Percentiles rank a stretch among this genome's conserved stretches.
phyloP scores from a whole-genome alignment of 2,329 filamentous ascomycete species.

The Scleromitrula shiraiana region DNA sequence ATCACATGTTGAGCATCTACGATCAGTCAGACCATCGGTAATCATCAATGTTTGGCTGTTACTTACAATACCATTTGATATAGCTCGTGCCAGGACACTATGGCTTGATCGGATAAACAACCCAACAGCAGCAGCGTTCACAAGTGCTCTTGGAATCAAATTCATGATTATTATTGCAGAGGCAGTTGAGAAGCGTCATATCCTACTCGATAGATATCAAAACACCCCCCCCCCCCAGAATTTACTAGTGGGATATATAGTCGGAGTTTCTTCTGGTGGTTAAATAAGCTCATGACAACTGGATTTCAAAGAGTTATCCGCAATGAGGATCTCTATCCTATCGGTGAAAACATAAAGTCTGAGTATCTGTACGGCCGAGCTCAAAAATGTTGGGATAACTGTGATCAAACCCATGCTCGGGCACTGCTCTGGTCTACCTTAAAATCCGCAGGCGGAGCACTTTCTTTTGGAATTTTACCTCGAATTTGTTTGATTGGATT shows the following conservation, averaged over 20 bases:
- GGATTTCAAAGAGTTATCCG: slow-evolving; percentile 32
- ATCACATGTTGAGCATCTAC: slow-evolving; percentile 21
- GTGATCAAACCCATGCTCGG: slow-evolving; percentile 5
- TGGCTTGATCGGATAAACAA: slow-evolving; percentile 23
- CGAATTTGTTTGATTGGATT: slow-evolving; percentile 15
- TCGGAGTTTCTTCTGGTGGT: slow-evolving; percentile 34
- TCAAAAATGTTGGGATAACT: slow-evolving; percentile 13
- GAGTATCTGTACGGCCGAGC: slow-evolving; percentile 8
- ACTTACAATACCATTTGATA: slow-evolving; percentile 23
- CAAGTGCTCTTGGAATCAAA: slow-evolving; percentile 32
- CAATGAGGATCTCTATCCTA: slow-evolving; percentile 30
- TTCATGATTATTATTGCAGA: slow-evolving; percentile 30
- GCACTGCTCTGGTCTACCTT: slow-evolving; percentile 20
- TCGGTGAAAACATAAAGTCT: slow-evolving; percentile 27
- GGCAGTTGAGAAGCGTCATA: slow-evolving; percentile 32
- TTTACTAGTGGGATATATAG: slow-evolving; percentile 33
- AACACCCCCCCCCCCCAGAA: slow-evolving; percentile 32
- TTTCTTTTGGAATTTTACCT: slow-evolving; percentile 12
- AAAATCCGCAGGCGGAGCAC: slow-evolving; percentile 14
- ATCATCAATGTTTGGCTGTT: slow-evolving; percentile 22
- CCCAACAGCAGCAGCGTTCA: slow-evolving; percentile 31
- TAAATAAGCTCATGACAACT: slow-evolving; percentile 31
- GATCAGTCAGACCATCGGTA: slow-evolving; percentile 20
- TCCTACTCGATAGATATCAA: slow-evolving; percentile 27
- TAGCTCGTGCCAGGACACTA: slow-evolving; percentile 18